Conservation (phyloP, 257 asterid species). For the Lavandula angustifolia region DNA sequence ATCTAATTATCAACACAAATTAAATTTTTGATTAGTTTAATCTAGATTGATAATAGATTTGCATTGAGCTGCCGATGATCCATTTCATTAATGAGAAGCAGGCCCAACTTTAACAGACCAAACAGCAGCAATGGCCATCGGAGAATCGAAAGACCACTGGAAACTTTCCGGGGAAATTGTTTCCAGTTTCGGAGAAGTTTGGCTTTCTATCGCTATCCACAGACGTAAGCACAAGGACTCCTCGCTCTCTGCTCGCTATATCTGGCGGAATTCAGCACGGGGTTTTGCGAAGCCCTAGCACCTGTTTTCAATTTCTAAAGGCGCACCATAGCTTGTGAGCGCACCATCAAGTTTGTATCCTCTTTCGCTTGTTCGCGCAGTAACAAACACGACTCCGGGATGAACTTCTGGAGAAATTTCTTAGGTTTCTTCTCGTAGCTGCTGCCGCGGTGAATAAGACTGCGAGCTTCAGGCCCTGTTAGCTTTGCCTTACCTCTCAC, state of each 20-base stretch:
- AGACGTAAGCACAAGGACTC: conserved; percentile 80
- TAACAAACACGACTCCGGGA: conserved; percentile 40
- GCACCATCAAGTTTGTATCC: conserved; percentile 63
- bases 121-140: conserved; percentile 34
- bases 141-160: conserved; percentile 36
- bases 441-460: conserved; percentile 66
- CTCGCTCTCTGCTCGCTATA: conserved; percentile 47
- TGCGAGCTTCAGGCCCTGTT: conserved; percentile 82
- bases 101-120: too few relatives aligned
- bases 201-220: conserved; percentile 66
- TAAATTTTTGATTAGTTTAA: too few relatives aligned
- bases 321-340: conserved; percentile 60
- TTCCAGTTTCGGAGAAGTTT: conserved; percentile 56
- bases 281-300: conserved; percentile 53
- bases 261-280: conserved; percentile 46
- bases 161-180: conserved; percentile 45
- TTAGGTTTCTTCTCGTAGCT: conserved; percentile 65
- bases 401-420: conserved; percentile 60
- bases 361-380: conserved; percentile 49
- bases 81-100: too few relatives aligned
- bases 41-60: too few relatives aligned
- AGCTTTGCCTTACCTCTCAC: too few relatives aligned
- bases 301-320: conserved; percentile 73
- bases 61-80: too few relatives aligned
- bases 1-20: too few relatives aligned